A percentile compares a stretch with the other conserved stretches of the same genome.
phyloP scores from a whole-genome alignment of 1,284 basidiomycete species.

The Sporisorium graminicola region DNA sequence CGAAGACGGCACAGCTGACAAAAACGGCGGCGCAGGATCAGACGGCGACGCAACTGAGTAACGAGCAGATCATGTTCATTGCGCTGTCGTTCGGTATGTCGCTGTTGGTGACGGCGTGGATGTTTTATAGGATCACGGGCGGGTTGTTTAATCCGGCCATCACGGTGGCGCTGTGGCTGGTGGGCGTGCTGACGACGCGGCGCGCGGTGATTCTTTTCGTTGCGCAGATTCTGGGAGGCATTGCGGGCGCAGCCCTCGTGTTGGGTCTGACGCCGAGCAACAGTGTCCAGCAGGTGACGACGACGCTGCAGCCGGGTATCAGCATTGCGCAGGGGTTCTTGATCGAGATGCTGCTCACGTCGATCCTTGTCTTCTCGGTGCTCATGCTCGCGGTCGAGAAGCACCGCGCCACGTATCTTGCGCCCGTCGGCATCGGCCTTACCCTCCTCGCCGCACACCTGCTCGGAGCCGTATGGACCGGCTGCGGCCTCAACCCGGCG shows the following conservation, averaged over 20 bases:
- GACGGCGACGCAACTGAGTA: conserved; percentile 27
- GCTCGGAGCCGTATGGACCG: conserved; percentile 39
- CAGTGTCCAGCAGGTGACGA: conserved; percentile 66
- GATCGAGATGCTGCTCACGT: conserved; percentile 39
- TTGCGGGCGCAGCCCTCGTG: conserved; percentile 45
- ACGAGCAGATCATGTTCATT: conserved; percentile 58
- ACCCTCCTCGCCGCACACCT: conserved; percentile 44
- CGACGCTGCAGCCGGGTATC: conserved; percentile 64
- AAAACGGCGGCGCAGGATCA: conserved; percentile 20
- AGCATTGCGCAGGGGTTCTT: conserved; percentile 51
- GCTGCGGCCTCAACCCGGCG: conserved; percentile 80
- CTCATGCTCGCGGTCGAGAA: conserved; percentile 69
- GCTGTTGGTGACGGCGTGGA: conserved; percentile 72
- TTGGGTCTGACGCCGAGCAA: conserved; percentile 38
- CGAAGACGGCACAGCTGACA: conserved; percentile 48
- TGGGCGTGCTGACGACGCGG: conserved; percentile 70
- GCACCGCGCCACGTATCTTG: conserved; percentile 79
- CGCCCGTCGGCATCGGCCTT: conserved; percentile 79
- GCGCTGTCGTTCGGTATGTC: conserved; percentile 56
- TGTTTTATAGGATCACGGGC: conserved; percentile 81
- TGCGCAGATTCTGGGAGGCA: conserved; percentile 55
- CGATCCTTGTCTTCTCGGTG: conserved; percentile 50
- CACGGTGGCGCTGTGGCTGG: conserved; percentile 72
- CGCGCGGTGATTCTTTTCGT: conserved; percentile 70
- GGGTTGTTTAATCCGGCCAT: conserved; percentile 74